phyloP scores from a whole-genome alignment of 2,329 filamentous ascomycete species.

The Colletotrichum limetticola region DNA sequence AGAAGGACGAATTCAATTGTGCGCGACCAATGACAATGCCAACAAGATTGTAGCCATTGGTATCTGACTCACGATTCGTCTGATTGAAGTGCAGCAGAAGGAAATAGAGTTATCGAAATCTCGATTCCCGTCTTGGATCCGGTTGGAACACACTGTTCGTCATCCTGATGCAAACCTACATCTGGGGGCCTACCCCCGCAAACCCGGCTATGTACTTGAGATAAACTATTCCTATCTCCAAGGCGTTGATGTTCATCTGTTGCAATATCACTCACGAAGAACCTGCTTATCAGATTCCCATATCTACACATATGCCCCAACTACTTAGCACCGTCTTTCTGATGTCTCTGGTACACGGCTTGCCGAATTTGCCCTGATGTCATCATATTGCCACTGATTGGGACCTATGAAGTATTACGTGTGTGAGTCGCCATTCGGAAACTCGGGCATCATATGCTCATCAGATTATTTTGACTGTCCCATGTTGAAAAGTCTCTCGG shows the following conservation, averaged over 20 bases:
- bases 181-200: not conserved
- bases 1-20: not conserved
- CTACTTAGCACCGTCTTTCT: too few species aligned
- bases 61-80: not conserved
- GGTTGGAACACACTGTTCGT: not conserved
- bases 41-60: not conserved
- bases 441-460: not conserved
- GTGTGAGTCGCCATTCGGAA: not conserved
- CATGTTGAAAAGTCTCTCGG: not conserved
- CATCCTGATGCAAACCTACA: not conserved
- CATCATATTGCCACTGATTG: too few species aligned
- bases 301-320: too few species aligned
- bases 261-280: too few species aligned
- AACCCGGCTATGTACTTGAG: not conserved
- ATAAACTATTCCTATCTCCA: not conserved
- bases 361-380: too few species aligned
- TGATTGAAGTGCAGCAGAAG: not conserved
- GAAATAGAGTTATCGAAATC: not conserved
- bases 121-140: not conserved
- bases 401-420: too few species aligned
- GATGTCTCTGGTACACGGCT: too few species aligned
- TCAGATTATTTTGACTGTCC: not conserved
- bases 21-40: not conserved
- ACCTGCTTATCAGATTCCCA: too few species aligned
- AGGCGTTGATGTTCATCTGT: too few species aligned